Conservation (phyloP, 2,329 filamentous ascomycete species). For the Zymoseptoria pseudotritici region DNA sequence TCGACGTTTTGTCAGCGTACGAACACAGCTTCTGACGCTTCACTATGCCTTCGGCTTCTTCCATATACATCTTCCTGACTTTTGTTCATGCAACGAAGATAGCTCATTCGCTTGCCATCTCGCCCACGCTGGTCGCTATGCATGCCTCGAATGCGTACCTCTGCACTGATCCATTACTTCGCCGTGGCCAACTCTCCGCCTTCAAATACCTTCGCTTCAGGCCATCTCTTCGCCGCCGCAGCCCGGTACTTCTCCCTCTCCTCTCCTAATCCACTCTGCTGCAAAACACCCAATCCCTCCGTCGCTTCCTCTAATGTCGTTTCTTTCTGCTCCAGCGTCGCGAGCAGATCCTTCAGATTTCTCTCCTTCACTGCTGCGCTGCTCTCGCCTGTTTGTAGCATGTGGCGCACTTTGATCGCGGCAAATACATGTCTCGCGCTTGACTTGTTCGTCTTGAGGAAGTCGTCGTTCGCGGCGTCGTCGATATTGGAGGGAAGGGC, state of each 20-base stretch:
- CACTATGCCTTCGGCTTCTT: not conserved
- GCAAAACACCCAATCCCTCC: constrained; percentile 45
- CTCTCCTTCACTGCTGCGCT: constrained; percentile 45
- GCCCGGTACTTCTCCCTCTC: constrained; percentile 44
- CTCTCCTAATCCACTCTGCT: constrained; percentile 44
- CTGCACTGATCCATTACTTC: not conserved
- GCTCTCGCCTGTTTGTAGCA: constrained; percentile 49
- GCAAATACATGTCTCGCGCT: constrained; percentile 58
- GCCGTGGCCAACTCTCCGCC: not conserved
- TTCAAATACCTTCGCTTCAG: constrained; percentile 31
- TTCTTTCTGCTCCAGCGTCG: constrained; percentile 46
- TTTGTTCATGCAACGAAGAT: not conserved
- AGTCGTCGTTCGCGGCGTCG: constrained; percentile 57
- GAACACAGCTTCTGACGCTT: not conserved
- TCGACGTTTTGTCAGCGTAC: not conserved
- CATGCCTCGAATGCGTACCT: not conserved
- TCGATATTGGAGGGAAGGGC: constrained; percentile 46
- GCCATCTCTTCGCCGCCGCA: constrained; percentile 34
- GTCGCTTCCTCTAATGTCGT: constrained; percentile 51
- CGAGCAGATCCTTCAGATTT: constrained; percentile 56
- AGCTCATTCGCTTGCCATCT: not conserved
- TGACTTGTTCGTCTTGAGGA: constrained; percentile 53
- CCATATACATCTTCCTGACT: not conserved
- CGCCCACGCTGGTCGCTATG: not conserved
- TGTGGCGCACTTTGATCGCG: constrained; percentile 52